Evolutionary conservation across 2,329 filamentous ascomycete genomes (phyloP).

Genomic region (Trichoderma cornu-damae): DNA sequence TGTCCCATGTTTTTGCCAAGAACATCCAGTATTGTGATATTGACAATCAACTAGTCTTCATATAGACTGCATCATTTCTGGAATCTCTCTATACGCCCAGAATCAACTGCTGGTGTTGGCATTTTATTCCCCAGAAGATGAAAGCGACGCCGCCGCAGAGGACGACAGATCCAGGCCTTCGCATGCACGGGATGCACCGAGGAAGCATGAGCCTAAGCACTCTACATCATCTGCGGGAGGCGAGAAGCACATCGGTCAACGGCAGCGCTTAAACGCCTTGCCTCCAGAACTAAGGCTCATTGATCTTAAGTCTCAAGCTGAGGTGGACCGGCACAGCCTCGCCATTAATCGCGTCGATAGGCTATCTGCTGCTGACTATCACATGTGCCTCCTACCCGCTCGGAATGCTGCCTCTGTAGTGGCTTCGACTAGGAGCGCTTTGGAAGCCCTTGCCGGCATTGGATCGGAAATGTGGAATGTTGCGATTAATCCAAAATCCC

Average conservation of each 20-base stretch:
- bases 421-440: constrained; percentile 62
- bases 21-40: not conserved
- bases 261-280: constrained; percentile 69
- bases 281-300: constrained; percentile 89
- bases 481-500: constrained; percentile 76
- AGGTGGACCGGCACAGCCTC: constrained; percentile 80
- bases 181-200: constrained; percentile 24
- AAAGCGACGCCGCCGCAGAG: constrained; percentile 49
- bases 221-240: constrained; percentile 49
- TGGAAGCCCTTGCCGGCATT: constrained; percentile 69
- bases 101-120: constrained; percentile 86
- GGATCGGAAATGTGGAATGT: constrained; percentile 83
- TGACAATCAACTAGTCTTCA: constrained; percentile 56
- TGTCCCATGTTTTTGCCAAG: not conserved
- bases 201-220: constrained; percentile 38
- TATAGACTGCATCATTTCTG: constrained; percentile 96
- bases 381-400: constrained; percentile 77
- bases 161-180: constrained; percentile 26
- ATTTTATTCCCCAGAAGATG: constrained; percentile 71
- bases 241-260: constrained; percentile 60
- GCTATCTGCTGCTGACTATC: constrained; percentile 84
- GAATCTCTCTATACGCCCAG: constrained; percentile 92
- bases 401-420: constrained; percentile 59
- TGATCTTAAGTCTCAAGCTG: constrained; percentile 79
- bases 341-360: constrained; percentile 82